A percentile compares a stretch with the other conserved stretches of the same genome.
These are phyloP conservation scores for Macrotyloma uniflorum DNA, from an alignment of 306 rosid species.

Conservation along the genomic window DNA sequence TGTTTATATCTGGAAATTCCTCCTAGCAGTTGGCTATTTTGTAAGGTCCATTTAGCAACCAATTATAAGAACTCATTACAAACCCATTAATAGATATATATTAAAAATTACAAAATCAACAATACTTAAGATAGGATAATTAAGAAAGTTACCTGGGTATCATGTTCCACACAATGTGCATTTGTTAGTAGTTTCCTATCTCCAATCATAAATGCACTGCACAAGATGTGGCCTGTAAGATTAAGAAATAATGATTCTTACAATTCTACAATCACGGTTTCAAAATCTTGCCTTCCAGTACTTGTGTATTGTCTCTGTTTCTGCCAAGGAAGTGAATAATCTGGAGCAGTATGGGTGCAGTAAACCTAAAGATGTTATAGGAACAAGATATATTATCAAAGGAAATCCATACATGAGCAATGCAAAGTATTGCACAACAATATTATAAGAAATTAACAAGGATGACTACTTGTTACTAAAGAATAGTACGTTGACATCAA, in stretches of 20 bases:
- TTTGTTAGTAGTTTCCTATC: constrained; percentile 87
- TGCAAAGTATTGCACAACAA: background rate
- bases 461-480: constrained; percentile 1
- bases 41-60: constrained; percentile 18
- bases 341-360: constrained; percentile 96
- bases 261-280: constrained; percentile 30
- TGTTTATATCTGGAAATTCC: constrained; percentile 3
- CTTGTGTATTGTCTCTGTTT: constrained; percentile 94
- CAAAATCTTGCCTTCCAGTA: constrained; percentile 87
- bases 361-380: constrained; percentile 65
- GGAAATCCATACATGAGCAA: constrained; percentile 12
- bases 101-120: constrained; percentile 29
- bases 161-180: constrained; percentile 97
- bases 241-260: constrained; percentile 22
- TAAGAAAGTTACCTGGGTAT: constrained; percentile 76
- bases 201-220: constrained; percentile 97
- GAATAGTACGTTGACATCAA: constrained; percentile 23
- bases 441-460: constrained; percentile 2
- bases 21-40: constrained; percentile 5
- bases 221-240: constrained; percentile 42
- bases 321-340: constrained; percentile 99
- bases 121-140: constrained; percentile 31
- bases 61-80: constrained; percentile 15
- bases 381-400: constrained; percentile 23
- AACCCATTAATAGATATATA: constrained; percentile 12